These are phyloP conservation scores for Fusarium sororula DNA, from an alignment of 2,329 filamentous ascomycete genomes.

Conservation along the genomic window DNA sequence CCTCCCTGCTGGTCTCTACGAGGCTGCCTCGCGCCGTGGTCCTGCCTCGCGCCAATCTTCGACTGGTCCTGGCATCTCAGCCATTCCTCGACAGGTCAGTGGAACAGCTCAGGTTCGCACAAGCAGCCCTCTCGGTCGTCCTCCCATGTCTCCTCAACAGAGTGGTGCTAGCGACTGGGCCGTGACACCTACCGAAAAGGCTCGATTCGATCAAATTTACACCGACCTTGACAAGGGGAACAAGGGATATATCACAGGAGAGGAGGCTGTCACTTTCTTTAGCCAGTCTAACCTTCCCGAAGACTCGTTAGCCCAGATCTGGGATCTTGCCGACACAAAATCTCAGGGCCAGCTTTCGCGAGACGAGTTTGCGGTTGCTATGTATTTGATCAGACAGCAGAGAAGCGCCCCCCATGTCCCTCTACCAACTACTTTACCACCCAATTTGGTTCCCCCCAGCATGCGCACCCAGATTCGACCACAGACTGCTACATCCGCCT, in stretches of 20 bases:
- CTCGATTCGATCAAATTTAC: conserved; percentile 88
- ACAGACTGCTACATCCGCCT: conserved; percentile 62
- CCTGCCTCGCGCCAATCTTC: conserved; percentile 60
- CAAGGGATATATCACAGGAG: conserved; percentile 87
- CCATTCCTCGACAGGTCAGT: conserved; percentile 85
- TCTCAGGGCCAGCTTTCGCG: conserved; percentile 84
- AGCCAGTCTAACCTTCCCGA: conserved; percentile 91
- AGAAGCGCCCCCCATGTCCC: conserved; percentile 71
- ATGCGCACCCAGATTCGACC: conserved; percentile 73
- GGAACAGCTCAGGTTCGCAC: conserved; percentile 72
- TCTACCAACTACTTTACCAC: conserved; percentile 80
- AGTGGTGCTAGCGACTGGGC: conserved; percentile 73
- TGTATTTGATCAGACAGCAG: conserved; percentile 95
- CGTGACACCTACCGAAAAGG: conserved; percentile 84
- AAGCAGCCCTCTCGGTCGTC: conserved; percentile 65
- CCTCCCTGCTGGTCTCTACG: conserved; percentile 86
- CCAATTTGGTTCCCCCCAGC: conserved; percentile 85
- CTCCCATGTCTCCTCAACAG: conserved; percentile 56
- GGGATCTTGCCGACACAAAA: conserved; percentile 95
- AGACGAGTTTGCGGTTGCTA: conserved; percentile 96
- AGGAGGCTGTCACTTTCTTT: conserved; percentile 94
- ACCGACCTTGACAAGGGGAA: conserved; percentile 81
- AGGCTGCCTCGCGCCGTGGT: conserved; percentile 81
- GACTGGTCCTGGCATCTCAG: conserved; percentile 63
- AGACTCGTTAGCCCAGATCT: conserved; percentile 90